Evolutionary conservation across 495 filamentous ascomycete species (phyloP), one percentile per base, ranked within the genome.

Genomic region (Hypomontagnella submonticulosa): DNA sequence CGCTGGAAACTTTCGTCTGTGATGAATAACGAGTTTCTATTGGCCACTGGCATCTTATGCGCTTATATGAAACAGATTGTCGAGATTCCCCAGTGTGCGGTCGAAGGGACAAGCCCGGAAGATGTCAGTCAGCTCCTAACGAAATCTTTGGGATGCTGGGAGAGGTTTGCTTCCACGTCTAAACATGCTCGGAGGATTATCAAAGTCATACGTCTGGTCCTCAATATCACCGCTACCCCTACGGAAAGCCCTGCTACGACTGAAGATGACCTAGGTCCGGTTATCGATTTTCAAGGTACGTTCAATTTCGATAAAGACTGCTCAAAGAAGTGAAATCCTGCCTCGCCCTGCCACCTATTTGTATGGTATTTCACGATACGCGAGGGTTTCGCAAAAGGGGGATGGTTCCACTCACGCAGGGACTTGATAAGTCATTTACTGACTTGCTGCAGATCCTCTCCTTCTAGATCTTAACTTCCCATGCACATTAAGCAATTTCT

Each of bases 41-140:
- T 77, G 5, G 76, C 73, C 16, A 75, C 75, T 7, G 76, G 69
- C 44, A 74, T 79, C 20, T 42, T 79, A 4, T 80, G 77, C 58
- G 69, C 74, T 32, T 74, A 74, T 54, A n/a, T 77, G 4, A 65
- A 72, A 38, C 69, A 63, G 27, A 40, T 56, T 13, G n/a, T 30
- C 48, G 20, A 34, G 43, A 57, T 10, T 5, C 54, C 66, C 4
- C 5, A 44, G 34, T 56, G 55, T 13, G 41, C 34, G 10, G 40
- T 67, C 16, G 55, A 67, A 20, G 37, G 52, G 13, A 55, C 30
- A 18, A 52, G 38, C 27, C 30, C 27, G 34, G 30, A 63, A 11
- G 63, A 67, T 10, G 42, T 69, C 9, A 69, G 9, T 41, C 37
- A 69, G 15, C 44, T 70, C 8, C 53, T 73, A 33, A 16, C 16